phyloP scores from a whole-genome alignment of 2,329 filamentous ascomycete genomes.

The Purpureocillium lavendulum region DNA sequence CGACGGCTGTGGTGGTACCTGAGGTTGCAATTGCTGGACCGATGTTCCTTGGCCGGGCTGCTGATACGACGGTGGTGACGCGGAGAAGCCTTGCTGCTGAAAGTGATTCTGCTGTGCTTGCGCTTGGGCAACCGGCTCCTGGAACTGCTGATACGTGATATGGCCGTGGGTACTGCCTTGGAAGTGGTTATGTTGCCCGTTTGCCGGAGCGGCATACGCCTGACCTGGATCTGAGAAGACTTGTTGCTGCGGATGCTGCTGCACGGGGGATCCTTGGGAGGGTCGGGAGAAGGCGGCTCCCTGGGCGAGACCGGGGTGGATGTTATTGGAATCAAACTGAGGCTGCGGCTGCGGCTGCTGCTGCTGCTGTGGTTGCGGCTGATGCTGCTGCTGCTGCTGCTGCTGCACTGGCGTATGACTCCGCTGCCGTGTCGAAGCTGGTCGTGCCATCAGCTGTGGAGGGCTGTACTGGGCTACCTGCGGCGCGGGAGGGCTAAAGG shows the following conservation, averaged over 20 bases:
- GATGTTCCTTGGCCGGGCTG: neutral
- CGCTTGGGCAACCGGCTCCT: conserved; percentile 1
- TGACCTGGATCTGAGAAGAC: conserved; percentile 13
- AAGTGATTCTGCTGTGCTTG: conserved; percentile 10
- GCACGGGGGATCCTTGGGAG: conserved; percentile 20
- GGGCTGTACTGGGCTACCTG: conserved; percentile 21
- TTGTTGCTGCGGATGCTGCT: conserved; percentile 17
- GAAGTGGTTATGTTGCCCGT: conserved; percentile 14
- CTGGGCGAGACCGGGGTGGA: conserved; percentile 17
- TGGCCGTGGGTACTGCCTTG: conserved; percentile 7
- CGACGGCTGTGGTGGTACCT: conserved; percentile 14
- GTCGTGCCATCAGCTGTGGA: conserved; percentile 23
- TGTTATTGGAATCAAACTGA: conserved; percentile 15
- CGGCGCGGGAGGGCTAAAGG: conserved; percentile 18
- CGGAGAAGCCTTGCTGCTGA: conserved; percentile 5
- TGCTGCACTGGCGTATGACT: conserved; percentile 25
- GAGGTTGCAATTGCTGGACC: conserved; percentile 9
- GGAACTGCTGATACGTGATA: conserved; percentile 8
- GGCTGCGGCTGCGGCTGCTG: neutral
- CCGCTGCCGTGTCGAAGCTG: conserved; percentile 20
- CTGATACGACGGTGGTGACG: too few species aligned
- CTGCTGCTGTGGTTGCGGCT: conserved; percentile 6
- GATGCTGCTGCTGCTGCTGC: conserved; percentile 7
- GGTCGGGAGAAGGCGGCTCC: conserved; percentile 16
- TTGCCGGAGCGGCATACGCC: conserved; percentile 15